Percentiles rank a stretch among this genome's conserved stretches.
phyloP scores from a whole-genome alignment of 2,329 filamentous ascomycete genomes.

The Phaeosphaeria sp. region DNA sequence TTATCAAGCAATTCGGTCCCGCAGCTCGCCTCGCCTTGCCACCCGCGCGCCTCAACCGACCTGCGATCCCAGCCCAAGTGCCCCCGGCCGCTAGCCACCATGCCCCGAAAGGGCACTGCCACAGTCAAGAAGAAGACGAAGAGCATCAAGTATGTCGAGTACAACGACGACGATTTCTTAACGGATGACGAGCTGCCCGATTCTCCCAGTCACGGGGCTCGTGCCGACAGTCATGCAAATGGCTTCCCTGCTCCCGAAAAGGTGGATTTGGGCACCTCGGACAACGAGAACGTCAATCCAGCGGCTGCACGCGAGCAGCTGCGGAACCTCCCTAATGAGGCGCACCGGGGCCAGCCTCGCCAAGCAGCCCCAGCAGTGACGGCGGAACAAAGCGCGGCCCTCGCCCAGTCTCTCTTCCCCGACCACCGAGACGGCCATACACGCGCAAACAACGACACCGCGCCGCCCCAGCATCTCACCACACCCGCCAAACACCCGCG shows the following conservation, averaged over 20 bases:
- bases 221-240: background rate
- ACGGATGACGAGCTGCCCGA: background rate
- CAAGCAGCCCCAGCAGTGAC: slow-evolving; percentile 22
- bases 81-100: slow-evolving; percentile 13
- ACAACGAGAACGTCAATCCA: slow-evolving; percentile 17
- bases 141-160: slow-evolving; percentile 20
- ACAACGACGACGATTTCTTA: slow-evolving; percentile 12
- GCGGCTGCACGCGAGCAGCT: slow-evolving; percentile 17
- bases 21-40: slow-evolving; percentile 30
- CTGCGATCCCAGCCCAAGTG: slow-evolving; percentile 19
- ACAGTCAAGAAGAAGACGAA: slow-evolving; percentile 21
- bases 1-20: slow-evolving; percentile 27
- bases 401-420: slow-evolving; percentile 7
- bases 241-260: background rate
- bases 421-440: background rate
- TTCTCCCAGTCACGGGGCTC: background rate
- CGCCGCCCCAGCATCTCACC: background rate
- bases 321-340: slow-evolving; percentile 26
- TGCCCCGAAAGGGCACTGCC: slow-evolving; percentile 33
- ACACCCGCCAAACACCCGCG: background rate
- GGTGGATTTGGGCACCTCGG: slow-evolving; percentile 1
- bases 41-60: slow-evolving; percentile 24
- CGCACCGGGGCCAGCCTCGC: slow-evolving; percentile 20
- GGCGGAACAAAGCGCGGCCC: slow-evolving; percentile 8
- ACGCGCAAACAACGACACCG: background rate